A percentile compares a stretch with the other conserved stretches of the same genome.
phyloP scores from a whole-genome alignment of 306 rosid genomes.

The Prosopis cineraria region DNA sequence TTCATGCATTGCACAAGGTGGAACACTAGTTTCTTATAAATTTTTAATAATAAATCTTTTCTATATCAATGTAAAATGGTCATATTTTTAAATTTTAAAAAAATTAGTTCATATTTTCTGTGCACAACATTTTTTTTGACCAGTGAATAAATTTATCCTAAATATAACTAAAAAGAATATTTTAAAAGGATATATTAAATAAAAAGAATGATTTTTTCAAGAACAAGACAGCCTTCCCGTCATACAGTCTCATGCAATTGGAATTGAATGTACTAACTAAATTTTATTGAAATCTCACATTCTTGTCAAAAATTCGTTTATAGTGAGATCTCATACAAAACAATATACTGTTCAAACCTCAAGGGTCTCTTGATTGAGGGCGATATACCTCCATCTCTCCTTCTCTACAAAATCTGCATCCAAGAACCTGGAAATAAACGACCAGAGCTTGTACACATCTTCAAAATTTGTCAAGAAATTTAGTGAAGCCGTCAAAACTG shows the following conservation, averaged over 20 bases:
- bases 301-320: not conserved
- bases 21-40: no score
- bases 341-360: conserved; percentile 48
- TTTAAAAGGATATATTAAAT: not conserved
- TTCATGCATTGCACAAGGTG: no score
- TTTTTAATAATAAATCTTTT: no score
- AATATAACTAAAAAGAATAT: no score
- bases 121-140: no score
- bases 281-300: not conserved
- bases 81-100: no score
- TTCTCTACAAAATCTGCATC: conserved; percentile 94
- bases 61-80: no score
- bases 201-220: not conserved
- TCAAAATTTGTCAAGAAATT: conserved; percentile 78
- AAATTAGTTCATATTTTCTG: no score
- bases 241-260: not conserved
- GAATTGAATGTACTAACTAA: not conserved
- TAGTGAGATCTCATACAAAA: not conserved
- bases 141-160: no score
- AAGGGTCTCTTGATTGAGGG: conserved; percentile 71
- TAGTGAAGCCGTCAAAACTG: conserved; percentile 53
- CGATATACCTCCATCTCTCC: conserved; percentile 89
- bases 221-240: not conserved
- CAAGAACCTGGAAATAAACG: conserved; percentile 69
- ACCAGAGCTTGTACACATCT: conserved; percentile 75